Evolutionary conservation across 495 filamentous ascomycete genomes (phyloP).

Genomic region (Aspergillus diversus): DNA sequence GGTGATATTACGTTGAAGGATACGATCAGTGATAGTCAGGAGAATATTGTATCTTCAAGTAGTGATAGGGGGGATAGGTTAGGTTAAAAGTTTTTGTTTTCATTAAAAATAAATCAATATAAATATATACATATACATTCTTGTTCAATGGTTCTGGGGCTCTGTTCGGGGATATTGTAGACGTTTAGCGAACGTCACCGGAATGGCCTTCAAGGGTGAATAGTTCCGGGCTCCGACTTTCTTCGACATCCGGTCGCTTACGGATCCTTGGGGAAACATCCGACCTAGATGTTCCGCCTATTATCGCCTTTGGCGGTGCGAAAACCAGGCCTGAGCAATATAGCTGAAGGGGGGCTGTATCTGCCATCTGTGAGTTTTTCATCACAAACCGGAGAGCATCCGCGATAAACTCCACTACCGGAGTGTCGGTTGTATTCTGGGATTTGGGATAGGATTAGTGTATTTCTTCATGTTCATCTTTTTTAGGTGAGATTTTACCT

Average conservation of each 20-base stretch:
- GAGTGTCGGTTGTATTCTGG: no score
- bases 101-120: not conserved
- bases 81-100: not conserved
- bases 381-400: no score
- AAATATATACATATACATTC: no score
- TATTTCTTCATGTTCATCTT: not conserved
- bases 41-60: not conserved
- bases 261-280: not conserved
- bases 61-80: not conserved
- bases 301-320: conserved; percentile 25
- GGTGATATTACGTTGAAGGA: not conserved
- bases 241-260: conserved; percentile 13
- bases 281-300: conserved; percentile 18
- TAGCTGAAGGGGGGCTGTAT: no score
- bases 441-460: no score
- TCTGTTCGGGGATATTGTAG: no score
- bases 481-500: not conserved
- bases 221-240: conserved; percentile 6
- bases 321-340: conserved; percentile 21
- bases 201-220: conserved; percentile 19
- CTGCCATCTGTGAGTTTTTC: no score
- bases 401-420: not conserved
- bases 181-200: not conserved
- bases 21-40: not conserved
- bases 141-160: no score